Conservation (phyloP, 164 flowering plant genomes). For the Vitis riparia region DNA sequence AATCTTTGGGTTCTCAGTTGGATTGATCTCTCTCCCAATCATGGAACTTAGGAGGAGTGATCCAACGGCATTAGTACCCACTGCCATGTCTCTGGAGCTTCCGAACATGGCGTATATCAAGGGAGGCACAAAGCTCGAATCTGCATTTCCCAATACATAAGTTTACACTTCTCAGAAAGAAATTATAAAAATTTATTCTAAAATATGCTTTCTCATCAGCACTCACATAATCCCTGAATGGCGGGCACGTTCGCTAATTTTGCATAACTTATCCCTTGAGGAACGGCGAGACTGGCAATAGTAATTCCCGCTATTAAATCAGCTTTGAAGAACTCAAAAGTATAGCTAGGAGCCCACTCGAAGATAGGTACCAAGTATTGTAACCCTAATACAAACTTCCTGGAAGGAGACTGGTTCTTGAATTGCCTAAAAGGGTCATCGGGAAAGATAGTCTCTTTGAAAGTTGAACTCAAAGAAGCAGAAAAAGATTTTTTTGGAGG, state of each 20-base stretch:
- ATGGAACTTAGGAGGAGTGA: constrained; percentile 55
- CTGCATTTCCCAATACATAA: constrained; percentile 21
- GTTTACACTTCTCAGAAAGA: background rate
- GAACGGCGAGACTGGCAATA: constrained; percentile 75
- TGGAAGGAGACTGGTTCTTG: constrained; percentile 36
- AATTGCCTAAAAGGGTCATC: constrained; percentile 74
- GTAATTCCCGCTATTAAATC: constrained; percentile 77
- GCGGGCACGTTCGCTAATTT: constrained; percentile 67
- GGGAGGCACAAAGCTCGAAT: constrained; percentile 80
- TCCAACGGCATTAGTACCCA: constrained; percentile 63
- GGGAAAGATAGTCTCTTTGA: constrained; percentile 71
- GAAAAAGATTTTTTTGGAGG: constrained; percentile 56
- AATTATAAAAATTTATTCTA: too few species aligned
- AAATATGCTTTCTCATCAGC: too few species aligned
- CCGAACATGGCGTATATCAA: constrained; percentile 71
- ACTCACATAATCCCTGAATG: constrained; percentile 67
- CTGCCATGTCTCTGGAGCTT: constrained; percentile 68
- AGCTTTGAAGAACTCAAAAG: constrained; percentile 43
- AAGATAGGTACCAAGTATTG: constrained; percentile 64
- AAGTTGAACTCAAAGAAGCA: constrained; percentile 26
- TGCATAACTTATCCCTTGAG: constrained; percentile 87
- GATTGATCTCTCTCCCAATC: constrained; percentile 42
- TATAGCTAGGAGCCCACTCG: constrained; percentile 74
- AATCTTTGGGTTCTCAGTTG: constrained; percentile 29
- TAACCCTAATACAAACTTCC: constrained; percentile 31